Evolutionary conservation across 2,329 filamentous ascomycete genomes (phyloP).

Genomic region (Lithohypha guttulata): DNA sequence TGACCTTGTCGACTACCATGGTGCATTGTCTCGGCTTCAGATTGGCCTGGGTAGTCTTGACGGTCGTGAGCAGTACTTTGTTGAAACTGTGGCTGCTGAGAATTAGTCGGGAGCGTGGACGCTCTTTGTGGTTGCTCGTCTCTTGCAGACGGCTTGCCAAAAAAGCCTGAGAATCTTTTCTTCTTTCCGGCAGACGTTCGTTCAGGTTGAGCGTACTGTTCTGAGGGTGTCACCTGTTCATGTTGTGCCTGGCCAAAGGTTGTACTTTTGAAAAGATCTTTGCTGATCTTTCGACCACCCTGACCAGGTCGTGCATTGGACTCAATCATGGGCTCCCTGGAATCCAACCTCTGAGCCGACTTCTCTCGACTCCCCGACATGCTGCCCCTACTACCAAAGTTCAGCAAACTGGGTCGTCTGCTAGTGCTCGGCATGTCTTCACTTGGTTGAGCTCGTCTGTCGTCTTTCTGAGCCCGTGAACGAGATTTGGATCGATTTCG

Average conservation of each 20-base stretch:
- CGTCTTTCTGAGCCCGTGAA: constrained; percentile 1
- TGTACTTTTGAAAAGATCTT: constrained; percentile 5
- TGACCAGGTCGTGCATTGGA: background rate
- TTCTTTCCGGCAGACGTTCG: constrained; percentile 1
- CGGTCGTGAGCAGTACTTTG: background rate
- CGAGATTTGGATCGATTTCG: constrained; percentile 2
- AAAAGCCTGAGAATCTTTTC: constrained; percentile 9
- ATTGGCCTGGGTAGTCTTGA: background rate
- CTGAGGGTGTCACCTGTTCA: background rate
- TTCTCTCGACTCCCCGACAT: background rate
- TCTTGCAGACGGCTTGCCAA: constrained; percentile 1
- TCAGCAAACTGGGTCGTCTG: constrained; percentile 3
- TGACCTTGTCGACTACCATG: background rate
- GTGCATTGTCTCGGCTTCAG: background rate
- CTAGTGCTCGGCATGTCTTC: background rate
- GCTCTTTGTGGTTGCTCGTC: constrained; percentile 1
- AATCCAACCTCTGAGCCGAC: background rate
- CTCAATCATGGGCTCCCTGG: background rate
- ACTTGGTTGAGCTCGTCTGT: background rate
- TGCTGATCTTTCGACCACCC: constrained; percentile 1
- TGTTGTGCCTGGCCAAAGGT: background rate
- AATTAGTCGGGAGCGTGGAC: constrained; percentile 5
- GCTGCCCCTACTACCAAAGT: constrained; percentile 1
- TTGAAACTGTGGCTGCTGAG: background rate
- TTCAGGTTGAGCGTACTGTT: background rate